Conservation (phyloP, 176 grass and related monocot species). For the Cenchrus fungigraminus region DNA sequence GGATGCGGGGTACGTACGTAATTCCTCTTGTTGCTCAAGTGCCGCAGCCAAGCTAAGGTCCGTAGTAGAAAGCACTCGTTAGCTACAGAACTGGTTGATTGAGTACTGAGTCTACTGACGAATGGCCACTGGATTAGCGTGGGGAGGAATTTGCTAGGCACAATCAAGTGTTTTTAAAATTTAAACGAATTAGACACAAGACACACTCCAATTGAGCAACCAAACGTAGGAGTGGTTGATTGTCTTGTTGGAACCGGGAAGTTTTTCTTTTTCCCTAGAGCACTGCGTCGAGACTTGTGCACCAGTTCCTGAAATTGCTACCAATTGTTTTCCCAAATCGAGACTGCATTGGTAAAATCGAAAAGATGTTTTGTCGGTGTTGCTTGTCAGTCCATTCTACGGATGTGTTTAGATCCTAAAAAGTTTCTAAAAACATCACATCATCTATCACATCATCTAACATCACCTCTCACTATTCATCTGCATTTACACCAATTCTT, state of each 20-base stretch:
- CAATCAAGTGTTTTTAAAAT: neutral
- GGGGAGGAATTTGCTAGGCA: neutral
- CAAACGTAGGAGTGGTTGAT: neutral
- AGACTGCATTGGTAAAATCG: neutral
- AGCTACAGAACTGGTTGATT: neutral
- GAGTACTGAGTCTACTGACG: neutral
- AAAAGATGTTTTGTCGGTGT: neutral
- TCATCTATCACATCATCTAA: too few species aligned
- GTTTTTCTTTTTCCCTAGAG: neutral
- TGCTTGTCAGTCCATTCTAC: neutral
- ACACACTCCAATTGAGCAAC: neutral
- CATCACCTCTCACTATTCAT: too few species aligned
- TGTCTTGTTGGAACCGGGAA: neutral
- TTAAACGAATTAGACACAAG: neutral
- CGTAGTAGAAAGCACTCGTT: neutral
- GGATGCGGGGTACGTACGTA: slow-evolving; percentile 62
- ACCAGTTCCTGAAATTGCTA: neutral
- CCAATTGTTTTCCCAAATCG: neutral
- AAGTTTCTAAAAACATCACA: too few species aligned
- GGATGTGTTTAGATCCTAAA: too few species aligned
- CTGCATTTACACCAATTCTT: too few species aligned
- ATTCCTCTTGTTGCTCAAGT: neutral
- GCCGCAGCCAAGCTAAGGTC: neutral
- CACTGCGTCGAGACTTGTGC: neutral
- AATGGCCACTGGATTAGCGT: neutral